Percentiles rank a stretch among this genome's conserved stretches.
Evolutionary conservation across 2,329 filamentous ascomycete species (phyloP).

Genomic region (Didymella sp.): DNA sequence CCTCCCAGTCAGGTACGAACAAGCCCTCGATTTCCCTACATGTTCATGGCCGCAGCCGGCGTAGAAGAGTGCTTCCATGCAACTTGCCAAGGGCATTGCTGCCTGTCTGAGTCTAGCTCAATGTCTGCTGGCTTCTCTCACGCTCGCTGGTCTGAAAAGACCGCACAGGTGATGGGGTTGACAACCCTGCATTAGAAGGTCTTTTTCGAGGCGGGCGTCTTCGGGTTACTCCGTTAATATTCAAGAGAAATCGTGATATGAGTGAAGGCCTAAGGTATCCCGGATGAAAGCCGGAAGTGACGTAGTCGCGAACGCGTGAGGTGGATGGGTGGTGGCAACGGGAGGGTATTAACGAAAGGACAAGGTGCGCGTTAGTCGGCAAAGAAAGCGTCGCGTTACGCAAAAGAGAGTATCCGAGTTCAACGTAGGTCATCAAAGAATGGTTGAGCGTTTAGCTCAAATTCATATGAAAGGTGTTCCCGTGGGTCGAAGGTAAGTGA

Average conservation of each 20-base stretch:
- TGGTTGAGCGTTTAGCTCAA: background rate
- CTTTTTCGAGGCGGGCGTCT: constrained; percentile 20
- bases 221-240: constrained; percentile 1
- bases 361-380: constrained; percentile 12
- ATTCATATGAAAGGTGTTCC: background rate
- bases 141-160: constrained; percentile 33
- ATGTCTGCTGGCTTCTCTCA: constrained; percentile 42
- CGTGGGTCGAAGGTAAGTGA: background rate
- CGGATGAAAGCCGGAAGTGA: background rate
- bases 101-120: constrained; percentile 33
- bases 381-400: constrained; percentile 26
- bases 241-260: background rate
- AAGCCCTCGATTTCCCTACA: constrained; percentile 23
- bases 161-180: constrained; percentile 34
- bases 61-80: constrained; percentile 29
- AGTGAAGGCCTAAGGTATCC: background rate
- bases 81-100: constrained; percentile 36
- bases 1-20: constrained; percentile 12
- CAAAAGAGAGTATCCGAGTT: background rate
- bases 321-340: background rate
- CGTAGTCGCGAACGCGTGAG: background rate
- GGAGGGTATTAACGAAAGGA: background rate
- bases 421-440: background rate
- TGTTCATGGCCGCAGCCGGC: constrained; percentile 24
- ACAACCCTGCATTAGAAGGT: constrained; percentile 30